Percentiles rank a stretch among this genome's conserved stretches.
Conservation (phyloP, 257 asterid genomes). For the Oldenlandia corymbosa region DNA sequence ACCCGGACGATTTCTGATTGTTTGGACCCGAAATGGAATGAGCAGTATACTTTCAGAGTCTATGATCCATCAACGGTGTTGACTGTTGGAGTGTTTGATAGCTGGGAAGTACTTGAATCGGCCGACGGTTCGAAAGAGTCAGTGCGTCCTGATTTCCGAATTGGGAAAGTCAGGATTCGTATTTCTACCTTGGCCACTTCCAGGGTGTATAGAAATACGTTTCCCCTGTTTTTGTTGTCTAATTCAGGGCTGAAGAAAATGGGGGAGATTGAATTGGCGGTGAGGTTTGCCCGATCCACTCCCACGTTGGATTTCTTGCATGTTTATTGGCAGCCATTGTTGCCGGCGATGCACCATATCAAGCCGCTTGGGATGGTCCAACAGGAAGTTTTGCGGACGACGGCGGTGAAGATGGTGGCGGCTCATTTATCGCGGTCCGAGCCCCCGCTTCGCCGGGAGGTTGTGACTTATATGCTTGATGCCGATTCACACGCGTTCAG, state of each 20-base stretch:
- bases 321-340: slow-evolving; percentile 58
- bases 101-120: slow-evolving; percentile 54
- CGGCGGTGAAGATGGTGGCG: slow-evolving; percentile 54
- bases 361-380: slow-evolving; percentile 70
- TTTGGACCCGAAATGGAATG: slow-evolving; percentile 80
- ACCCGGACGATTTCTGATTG: slow-evolving; percentile 72
- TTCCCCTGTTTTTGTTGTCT: slow-evolving; percentile 51
- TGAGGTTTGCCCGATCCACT: slow-evolving; percentile 50
- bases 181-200: slow-evolving; percentile 59
- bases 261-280: slow-evolving; percentile 78
- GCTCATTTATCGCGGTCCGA: slow-evolving; percentile 61
- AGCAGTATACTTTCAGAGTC: slow-evolving; percentile 86
- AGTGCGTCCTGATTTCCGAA: slow-evolving; percentile 46
- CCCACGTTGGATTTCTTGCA: slow-evolving; percentile 72
- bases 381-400: slow-evolving; percentile 48
- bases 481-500: slow-evolving; percentile 65
- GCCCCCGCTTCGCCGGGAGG: slow-evolving; percentile 76
- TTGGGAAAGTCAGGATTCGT: slow-evolving; percentile 80
- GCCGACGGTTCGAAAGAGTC: slow-evolving; percentile 33
- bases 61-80: slow-evolving; percentile 83
- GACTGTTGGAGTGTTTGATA: slow-evolving; percentile 69
- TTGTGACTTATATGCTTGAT: slow-evolving; percentile 72
- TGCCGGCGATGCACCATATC: slow-evolving; percentile 78
- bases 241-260: slow-evolving; percentile 67
- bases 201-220: slow-evolving; percentile 50